Evolutionary conservation across 2,329 filamentous ascomycete genomes (phyloP).

Genomic region (Pseudocercospora macadamiae): DNA sequence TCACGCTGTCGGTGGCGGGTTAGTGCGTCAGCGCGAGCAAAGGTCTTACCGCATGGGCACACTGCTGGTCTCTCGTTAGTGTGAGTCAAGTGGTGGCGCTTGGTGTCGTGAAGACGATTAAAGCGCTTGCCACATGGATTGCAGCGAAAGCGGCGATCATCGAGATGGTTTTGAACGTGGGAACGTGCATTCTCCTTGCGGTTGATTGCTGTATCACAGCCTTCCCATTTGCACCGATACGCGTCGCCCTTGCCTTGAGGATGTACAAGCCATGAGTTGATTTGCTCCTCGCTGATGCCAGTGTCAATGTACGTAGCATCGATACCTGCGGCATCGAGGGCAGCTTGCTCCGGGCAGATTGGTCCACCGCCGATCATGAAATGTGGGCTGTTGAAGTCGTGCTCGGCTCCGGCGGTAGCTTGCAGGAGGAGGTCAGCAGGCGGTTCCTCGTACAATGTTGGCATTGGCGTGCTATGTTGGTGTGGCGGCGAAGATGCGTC

Average conservation of each 20-base stretch:
- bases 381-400: constrained; percentile 36
- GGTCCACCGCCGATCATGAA: constrained; percentile 35
- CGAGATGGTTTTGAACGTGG: constrained; percentile 96
- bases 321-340: constrained; percentile 50
- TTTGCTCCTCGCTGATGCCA: constrained; percentile 81
- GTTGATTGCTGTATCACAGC: constrained; percentile 89
- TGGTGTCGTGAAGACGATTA: constrained; percentile 94
- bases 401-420: constrained; percentile 33
- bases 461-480: constrained; percentile 41
- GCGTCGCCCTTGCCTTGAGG: constrained; percentile 48
- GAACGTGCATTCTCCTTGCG: constrained; percentile 98
- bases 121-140: constrained; percentile 94
- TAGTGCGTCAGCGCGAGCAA: constrained; percentile 91
- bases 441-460: constrained; percentile 41
- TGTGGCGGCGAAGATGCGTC: constrained; percentile 51
- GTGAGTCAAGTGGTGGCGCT: constrained; percentile 96
- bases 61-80: constrained; percentile 94
- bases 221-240: constrained; percentile 59
- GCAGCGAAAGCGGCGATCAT: constrained; percentile 93
- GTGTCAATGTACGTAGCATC: constrained; percentile 72
- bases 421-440: constrained; percentile 32
- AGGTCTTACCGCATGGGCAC: constrained; percentile 91
- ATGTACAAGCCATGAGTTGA: constrained; percentile 53
- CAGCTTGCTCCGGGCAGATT: constrained; percentile 41
- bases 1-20: constrained; percentile 92